These are phyloP conservation scores for Cryphonectria nitschkei DNA, from an alignment of 2,329 filamentous ascomycete genomes.

Conservation along the genomic window DNA sequence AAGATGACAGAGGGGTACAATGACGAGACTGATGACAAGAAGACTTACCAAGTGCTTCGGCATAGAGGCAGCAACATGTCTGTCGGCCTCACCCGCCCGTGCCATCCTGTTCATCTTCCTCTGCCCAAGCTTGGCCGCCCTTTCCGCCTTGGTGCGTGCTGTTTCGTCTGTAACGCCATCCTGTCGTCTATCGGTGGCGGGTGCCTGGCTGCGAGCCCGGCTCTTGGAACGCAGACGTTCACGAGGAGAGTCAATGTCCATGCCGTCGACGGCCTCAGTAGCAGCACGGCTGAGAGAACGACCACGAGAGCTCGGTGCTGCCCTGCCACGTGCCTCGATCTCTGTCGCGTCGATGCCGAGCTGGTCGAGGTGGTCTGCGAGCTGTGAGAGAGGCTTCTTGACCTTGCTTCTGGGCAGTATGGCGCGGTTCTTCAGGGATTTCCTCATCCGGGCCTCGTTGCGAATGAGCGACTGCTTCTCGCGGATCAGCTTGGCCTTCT, in stretches of 20 bases:
- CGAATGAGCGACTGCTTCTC: constrained; percentile 92
- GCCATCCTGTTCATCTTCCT: constrained; percentile 99
- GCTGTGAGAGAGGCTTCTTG: constrained; percentile 81
- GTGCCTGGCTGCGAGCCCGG: constrained; percentile 63
- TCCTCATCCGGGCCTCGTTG: constrained; percentile 94
- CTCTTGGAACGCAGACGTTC: constrained; percentile 74
- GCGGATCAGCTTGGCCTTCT: constrained; percentile 93
- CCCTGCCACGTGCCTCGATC: constrained; percentile 73
- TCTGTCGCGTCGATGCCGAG: constrained; percentile 84
- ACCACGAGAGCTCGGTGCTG: constrained; percentile 66
- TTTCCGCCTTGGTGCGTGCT: constrained; percentile 78
- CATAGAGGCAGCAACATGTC: constrained; percentile 79
- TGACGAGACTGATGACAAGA: not conserved
- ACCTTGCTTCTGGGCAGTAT: constrained; percentile 83
- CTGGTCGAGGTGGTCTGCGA: constrained; percentile 82
- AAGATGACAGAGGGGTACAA: not conserved
- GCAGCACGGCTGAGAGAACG: constrained; percentile 67
- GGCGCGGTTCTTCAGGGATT: constrained; percentile 95
- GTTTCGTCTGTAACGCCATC: constrained; percentile 75
- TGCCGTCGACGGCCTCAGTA: constrained; percentile 69
- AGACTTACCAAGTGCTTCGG: constrained; percentile 86
- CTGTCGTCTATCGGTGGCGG: constrained; percentile 67
- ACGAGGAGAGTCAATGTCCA: constrained; percentile 70
- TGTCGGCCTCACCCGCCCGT: constrained; percentile 93
- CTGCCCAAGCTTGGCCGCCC: constrained; percentile 86